Evolutionary conservation across 2,329 filamentous ascomycete species (phyloP), one percentile per base, ranked within the genome.

Genomic region (Trichoderma harzianum): DNA sequence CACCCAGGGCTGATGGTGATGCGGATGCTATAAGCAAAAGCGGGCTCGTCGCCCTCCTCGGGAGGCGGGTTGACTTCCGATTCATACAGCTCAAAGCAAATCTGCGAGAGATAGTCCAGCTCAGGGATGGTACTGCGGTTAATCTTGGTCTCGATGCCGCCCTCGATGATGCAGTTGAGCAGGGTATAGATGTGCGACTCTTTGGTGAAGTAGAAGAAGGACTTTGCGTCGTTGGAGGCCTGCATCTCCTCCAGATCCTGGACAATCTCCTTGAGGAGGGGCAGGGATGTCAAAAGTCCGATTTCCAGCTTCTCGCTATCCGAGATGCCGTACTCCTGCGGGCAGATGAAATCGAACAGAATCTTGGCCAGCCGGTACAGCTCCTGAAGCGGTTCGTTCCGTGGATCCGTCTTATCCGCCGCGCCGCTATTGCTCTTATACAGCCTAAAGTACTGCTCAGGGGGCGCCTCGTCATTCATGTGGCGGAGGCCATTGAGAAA

Each of bases 121-220:
- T 99, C 96, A 0, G 96, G 96, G 74, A 99, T 99, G 53, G 93
- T 94, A 78, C 94, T 95, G 47, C 97, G 92, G 77, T 94, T 92
- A 78, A 99, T 98, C 84, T 99, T 99, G 28, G 95, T 98, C 79
- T 97, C 93, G 75, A 99, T 93, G 34, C 96, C 97, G 73, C 97
- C 96, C 81, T 99, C 96, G 30, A 99, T 88, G 76, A 99, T 98
- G 80, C 95, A 98, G 81, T 99, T 99, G 72, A 99, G 89, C 6
- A 99, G 88, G 6, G 96, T 99, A 84, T 99, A 99, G 74, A 99
- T 98, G 80, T 99, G 96, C 0, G 94, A 97, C 82, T 99, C 96
- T 82, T 99, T 99, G 74, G 96, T 99, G 82, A 99, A 99, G 84
- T 99, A 99, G 83, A 98, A 93, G 85, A 98, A 98, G 2, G 92